Evolutionary conservation across 192 early-diverging fungal species (phyloP), one percentile per base, ranked within the genome.

Genomic region (Martensiomyces pterosporus): DNA sequence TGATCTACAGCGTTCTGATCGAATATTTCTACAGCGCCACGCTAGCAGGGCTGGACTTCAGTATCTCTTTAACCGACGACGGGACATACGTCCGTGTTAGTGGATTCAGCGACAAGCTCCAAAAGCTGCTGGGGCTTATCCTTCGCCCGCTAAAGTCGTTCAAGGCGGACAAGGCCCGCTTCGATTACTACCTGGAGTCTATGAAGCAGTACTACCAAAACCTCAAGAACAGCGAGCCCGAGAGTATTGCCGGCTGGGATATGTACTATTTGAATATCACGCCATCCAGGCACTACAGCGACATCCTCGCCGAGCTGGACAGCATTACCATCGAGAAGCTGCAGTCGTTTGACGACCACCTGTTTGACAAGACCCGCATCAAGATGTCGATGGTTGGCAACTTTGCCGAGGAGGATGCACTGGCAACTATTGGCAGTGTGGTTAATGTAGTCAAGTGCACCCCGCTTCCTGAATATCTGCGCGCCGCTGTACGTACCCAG

Each of bases 371-470:
- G 16, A 52, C 90, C 34, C 78, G 75, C 61, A 57, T 87, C 2
- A 90, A 92, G 54, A 79, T 82, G n/a, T 69, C 91, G 7, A 80
- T 90, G 10, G 79, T 84, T 46, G 95, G 95, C 43, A 92, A 98
- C 59, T 67, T 87, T 34, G 48, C 75, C 5, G 74, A 72, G 5
- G 57, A 76, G 6, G 81, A 88, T 39, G 87, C 87, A 0, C 49
- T 85, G 14, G 56, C 61, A 17, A 71, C 85, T 18, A 71, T 77
- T 4, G 35, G 58, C 1, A 77, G 63, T 14, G 68, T 86, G 5
- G 66, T 79, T 8, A 49, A 76, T 12, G 67, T 72, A 3, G 51
- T 93, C 39, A 43, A 63, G 9, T 76, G 80, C 3, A 79, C 77
- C 24, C 25, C 80, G 4, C 35, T 89, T 24, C 66, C 83, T 1